phyloP scores from a whole-genome alignment of 108 stramenopile species.

The Cyclotella choctawhatcheeana region DNA sequence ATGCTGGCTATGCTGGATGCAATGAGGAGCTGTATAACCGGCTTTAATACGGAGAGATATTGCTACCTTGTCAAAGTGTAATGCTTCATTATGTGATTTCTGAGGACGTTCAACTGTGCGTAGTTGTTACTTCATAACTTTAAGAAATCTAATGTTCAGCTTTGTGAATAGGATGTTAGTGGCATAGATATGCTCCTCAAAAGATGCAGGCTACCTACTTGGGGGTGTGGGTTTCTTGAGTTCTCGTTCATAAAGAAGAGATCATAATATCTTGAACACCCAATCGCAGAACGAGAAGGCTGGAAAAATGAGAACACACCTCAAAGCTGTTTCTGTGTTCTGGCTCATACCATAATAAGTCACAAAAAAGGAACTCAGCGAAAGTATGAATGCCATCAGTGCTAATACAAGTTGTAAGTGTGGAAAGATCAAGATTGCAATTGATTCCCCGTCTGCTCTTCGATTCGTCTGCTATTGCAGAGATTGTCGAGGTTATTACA shows the following conservation, averaged over 20 bases:
- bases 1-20: constrained; percentile 5
- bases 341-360: background rate
- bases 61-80: background rate
- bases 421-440: constrained; percentile 43
- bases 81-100: background rate
- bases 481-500: constrained; percentile 57
- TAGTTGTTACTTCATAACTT: too few species aligned
- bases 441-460: constrained; percentile 45
- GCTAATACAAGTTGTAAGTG: constrained; percentile 44
- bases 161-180: too few species aligned
- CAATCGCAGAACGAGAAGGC: too few species aligned
- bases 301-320: constrained; percentile 5
- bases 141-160: too few species aligned
- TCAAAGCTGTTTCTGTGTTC: too few species aligned
- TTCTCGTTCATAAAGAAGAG: too few species aligned
- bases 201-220: too few species aligned
- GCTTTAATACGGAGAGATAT: background rate
- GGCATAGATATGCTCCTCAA: too few species aligned
- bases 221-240: too few species aligned
- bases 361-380: background rate
- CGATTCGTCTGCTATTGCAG: constrained; percentile 58
- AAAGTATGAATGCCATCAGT: constrained; percentile 30
- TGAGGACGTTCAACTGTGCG: background rate
- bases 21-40: constrained; percentile 4
- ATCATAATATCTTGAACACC: too few species aligned